These are phyloP conservation scores for Darksidea phi DNA, from an alignment of 495 filamentous ascomycete species.

Conservation along the genomic window DNA sequence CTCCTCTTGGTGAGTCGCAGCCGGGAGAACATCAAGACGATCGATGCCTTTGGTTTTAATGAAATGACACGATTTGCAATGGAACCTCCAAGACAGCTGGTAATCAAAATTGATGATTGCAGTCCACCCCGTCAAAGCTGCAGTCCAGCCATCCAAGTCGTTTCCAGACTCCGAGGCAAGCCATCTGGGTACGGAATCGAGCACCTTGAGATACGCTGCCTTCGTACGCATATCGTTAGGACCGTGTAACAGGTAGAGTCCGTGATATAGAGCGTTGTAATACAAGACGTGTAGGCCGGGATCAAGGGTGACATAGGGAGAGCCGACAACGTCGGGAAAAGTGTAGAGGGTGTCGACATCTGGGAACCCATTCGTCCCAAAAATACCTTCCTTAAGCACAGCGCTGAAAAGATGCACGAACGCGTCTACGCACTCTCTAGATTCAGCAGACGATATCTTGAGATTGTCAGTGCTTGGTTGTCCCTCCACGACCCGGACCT, in stretches of 20 bases:
- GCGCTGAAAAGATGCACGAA: constrained; percentile 5
- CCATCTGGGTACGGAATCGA: constrained; percentile 17
- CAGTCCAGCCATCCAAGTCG: constrained; percentile 9
- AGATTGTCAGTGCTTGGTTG: not conserved
- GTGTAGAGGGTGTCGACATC: constrained; percentile 2
- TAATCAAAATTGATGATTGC: constrained; percentile 23
- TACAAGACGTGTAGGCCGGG: constrained; percentile 10
- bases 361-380: not conserved
- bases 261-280: constrained; percentile 18
- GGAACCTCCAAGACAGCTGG: constrained; percentile 21
- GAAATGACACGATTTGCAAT: constrained; percentile 17
- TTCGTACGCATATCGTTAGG: not conserved
- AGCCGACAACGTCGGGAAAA: constrained; percentile 13
- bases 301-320: constrained; percentile 17
- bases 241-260: constrained; percentile 5
- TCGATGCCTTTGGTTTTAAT: constrained; percentile 6
- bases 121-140: constrained; percentile 8
- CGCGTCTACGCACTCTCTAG: constrained; percentile 1
- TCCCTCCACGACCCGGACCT: constrained; percentile 1
- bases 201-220: constrained; percentile 6
- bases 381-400: not conserved
- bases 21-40: constrained; percentile 2
- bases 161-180: not conserved
- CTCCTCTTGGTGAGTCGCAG: constrained; percentile 10
- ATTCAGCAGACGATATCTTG: constrained; percentile 1